A percentile compares a stretch with the other conserved stretches of the same genome.
phyloP scores from a whole-genome alignment of 2,329 filamentous ascomycete genomes.

The Neodidymelliopsis sp. region DNA sequence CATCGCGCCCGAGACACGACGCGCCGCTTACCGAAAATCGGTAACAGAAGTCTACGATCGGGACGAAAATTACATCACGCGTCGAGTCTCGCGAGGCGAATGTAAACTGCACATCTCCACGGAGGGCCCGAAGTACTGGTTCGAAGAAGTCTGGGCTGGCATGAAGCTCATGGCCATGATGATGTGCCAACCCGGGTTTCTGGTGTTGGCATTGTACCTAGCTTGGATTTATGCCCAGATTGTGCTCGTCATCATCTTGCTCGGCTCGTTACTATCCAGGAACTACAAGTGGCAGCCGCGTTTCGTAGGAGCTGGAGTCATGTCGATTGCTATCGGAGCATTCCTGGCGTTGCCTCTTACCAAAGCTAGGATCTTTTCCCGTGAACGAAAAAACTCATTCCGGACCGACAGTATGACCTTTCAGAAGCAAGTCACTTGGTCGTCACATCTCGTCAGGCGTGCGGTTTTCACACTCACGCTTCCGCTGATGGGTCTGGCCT shows the following conservation, averaged over 20 bases:
- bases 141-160: slow-evolving; percentile 77
- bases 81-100: slow-evolving; percentile 72
- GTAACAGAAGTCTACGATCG: slow-evolving; percentile 64
- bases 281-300: slow-evolving; percentile 71
- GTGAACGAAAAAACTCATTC: slow-evolving; percentile 65
- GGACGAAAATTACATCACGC: slow-evolving; percentile 57
- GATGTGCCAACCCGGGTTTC: slow-evolving; percentile 76
- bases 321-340: slow-evolving; percentile 72
- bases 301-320: slow-evolving; percentile 71
- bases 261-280: slow-evolving; percentile 74
- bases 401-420: slow-evolving; percentile 73
- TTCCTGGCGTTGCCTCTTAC: slow-evolving; percentile 75
- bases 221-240: slow-evolving; percentile 82
- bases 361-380: slow-evolving; percentile 73
- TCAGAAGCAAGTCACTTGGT: slow-evolving; percentile 70
- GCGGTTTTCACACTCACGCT: slow-evolving; percentile 71
- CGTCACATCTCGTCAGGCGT: slow-evolving; percentile 74
- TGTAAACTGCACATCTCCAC: slow-evolving; percentile 78
- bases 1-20: slow-evolving; percentile 73
- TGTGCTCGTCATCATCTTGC: slow-evolving; percentile 72
- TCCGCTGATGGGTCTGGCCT: slow-evolving; percentile 71
- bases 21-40: slow-evolving; percentile 72
- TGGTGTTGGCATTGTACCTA: slow-evolving; percentile 74
- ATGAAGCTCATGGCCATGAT: slow-evolving; percentile 71
- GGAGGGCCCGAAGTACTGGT: slow-evolving; percentile 78